Base-by-base conservation (phyloP, 129 eudicot genomes). In the Ambrosia artemisiifolia region DNA sequence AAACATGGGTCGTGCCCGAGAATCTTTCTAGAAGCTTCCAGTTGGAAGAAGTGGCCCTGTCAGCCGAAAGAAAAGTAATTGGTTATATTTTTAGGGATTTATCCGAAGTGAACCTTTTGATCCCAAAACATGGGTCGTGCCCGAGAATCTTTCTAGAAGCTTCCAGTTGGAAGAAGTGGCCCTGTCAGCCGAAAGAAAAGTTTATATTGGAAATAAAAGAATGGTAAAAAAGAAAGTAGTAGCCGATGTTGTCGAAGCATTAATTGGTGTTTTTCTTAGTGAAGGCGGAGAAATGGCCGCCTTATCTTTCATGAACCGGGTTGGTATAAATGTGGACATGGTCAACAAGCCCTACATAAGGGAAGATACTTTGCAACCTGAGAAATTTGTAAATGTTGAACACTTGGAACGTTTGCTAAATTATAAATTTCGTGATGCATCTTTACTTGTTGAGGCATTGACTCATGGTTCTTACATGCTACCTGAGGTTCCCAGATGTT, bases 391-490 rank as follows among this genome's bases (percentile, higher is more conserved):
- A 19, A 84, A 87, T 34, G 9, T 89, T 2, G 48, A 11, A 24
- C 68, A 48, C n/a, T 50, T 93, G 16, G 86, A 93, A 73, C 56
- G 79, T 3, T 19, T 90, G 20, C 61, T 93, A 8, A 79, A 81
- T 0, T 93, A 93, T 62, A 4, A 77, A 1, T 93, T 93, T 65
- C 42, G 18, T 11, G 98, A 93, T 44, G 76, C 83, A 38, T 82
- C 96, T 49, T 78, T 89, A 57, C 83, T 93, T 11, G 87, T 93
- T 19, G 98, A 93, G 70, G 96, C 98, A 3, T 69, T 90, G 20
- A 87, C 96, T 6, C 98, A 93, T 54, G 98, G 98, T 3, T 93
- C 98, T 3, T 93, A 76, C 75, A 87, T 85, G 92, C 73, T 82
- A 17, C 92, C 95, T 0, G 91, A 90, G 60, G 73, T 93, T 70